phyloP scores from a whole-genome alignment of 805 yeast genomes.

The Candida michaelii region DNA sequence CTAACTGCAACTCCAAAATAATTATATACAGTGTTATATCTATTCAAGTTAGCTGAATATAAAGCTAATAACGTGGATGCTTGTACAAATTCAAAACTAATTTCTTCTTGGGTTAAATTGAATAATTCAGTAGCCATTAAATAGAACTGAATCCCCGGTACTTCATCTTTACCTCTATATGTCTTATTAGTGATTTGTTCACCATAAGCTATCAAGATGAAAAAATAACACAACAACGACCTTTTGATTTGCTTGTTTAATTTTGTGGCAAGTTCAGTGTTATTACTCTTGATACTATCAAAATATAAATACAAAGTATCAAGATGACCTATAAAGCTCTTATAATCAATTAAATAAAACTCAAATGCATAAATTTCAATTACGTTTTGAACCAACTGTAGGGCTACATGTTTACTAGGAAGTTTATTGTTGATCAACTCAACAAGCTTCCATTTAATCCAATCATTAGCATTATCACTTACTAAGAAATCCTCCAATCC shows the following conservation, averaged over 20 bases:
- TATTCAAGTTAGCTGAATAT: constrained; percentile 36
- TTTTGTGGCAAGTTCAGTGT: neutral
- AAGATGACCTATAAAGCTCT: constrained; percentile 17
- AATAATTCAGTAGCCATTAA: constrained; percentile 32
- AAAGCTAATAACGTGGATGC: constrained; percentile 34
- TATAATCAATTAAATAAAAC: constrained; percentile 32
- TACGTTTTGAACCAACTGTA: constrained; percentile 25
- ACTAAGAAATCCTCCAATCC: constrained; percentile 25
- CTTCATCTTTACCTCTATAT: constrained; percentile 3
- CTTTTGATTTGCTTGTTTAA: constrained; percentile 14
- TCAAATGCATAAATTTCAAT: constrained; percentile 33
- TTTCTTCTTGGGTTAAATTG: constrained; percentile 30
- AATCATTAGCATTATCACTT: constrained; percentile 28
- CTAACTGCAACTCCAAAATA: constrained; percentile 41
- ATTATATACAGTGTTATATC: constrained; percentile 39
- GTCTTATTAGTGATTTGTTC: constrained; percentile 27
- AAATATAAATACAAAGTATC: constrained; percentile 14
- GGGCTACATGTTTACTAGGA: constrained; percentile 26
- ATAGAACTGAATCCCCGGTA: constrained; percentile 38
- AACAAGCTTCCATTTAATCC: constrained; percentile 22
- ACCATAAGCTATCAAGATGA: constrained; percentile 37
- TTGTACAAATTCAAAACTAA: constrained; percentile 34
- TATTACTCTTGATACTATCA: constrained; percentile 9
- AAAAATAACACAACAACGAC: constrained; percentile 29
- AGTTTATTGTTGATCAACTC: constrained; percentile 15